Base-by-base conservation (phyloP, 257 asterid species). In the Apocynum venetum region DNA sequence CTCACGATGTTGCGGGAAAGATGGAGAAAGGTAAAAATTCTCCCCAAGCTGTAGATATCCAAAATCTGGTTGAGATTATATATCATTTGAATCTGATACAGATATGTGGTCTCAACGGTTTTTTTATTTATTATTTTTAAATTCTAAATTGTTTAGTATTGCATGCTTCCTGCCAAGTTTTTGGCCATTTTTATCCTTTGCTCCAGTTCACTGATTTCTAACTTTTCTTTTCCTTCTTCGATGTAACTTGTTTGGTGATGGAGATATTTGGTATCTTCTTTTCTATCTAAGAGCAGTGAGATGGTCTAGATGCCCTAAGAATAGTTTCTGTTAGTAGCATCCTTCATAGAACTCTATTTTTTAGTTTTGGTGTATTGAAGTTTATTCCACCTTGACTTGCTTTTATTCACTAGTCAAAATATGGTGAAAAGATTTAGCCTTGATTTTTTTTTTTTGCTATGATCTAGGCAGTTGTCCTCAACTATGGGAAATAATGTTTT, bases 1-100 rank as follows among this genome's bases (percentile, higher is more conserved):
- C 85, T 93, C 99, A 77, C 93, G 97, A 47, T 84, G 87, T 79
- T 44, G 70, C 80, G 97, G 94, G 82, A 79, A 80, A 65, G 83
- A 78, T 68, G 97, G 90, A 63, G 85, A 76, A 83, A 90, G 99
- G 99, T 96, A 75, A 52, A 46, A 17, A 13, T 12, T 59, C 53
- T 35, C 44, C 11, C 72, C 51, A 38, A 41, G 44, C 10, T 71
- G 20, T 74, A 59, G 13, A 61, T 75, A 41, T 71, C 12, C 7
- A 8, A 10, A 35, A 31, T 46, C 64, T 77, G 59, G 12, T 59
- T 68, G 47, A 77, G 60, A 17, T 3, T 20, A 69, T 77, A 8
- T 43, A 2, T 48, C 3, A 43, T 53, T 61, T 38, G 68, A 38
- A 41, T 67, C 20, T n/a, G 41, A 67, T 40, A 11, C 17, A 15